Conservation (phyloP, 768 basidiomycete species). For the Artomyces pyxidatus region DNA sequence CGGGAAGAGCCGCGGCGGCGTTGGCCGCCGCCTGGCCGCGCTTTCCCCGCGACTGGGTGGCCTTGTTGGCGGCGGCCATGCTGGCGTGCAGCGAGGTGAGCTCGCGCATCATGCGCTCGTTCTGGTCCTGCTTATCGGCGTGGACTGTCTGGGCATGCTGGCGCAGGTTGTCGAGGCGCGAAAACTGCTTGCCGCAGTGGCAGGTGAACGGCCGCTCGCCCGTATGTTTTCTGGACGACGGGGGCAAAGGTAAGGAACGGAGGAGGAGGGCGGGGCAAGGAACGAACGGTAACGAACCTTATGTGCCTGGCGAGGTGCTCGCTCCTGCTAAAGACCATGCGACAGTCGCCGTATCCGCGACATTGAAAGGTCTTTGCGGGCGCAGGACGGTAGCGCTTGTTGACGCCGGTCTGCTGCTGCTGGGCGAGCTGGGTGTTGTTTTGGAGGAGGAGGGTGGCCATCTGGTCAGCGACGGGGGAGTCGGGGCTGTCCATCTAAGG, state of each 20-base stretch:
- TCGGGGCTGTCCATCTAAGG: constrained; percentile 1
- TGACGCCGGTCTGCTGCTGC: constrained; percentile 20
- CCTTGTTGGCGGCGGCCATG: constrained; percentile 54
- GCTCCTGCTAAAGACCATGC: constrained; percentile 93
- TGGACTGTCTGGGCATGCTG: constrained; percentile 98
- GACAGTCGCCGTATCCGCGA: constrained; percentile 88
- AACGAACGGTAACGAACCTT: constrained; percentile 48
- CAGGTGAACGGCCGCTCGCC: constrained; percentile 95
- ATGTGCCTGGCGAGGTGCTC: constrained; percentile 96
- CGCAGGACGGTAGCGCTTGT: constrained; percentile 70
- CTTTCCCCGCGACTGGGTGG: constrained; percentile 30
- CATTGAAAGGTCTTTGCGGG: constrained; percentile 95
- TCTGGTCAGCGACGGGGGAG: neutral
- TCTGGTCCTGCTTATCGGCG: constrained; percentile 84
- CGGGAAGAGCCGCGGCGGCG: constrained; percentile 14
- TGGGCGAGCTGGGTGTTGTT: constrained; percentile 14
- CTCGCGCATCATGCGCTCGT: constrained; percentile 88
- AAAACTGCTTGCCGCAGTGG: constrained; percentile 93
- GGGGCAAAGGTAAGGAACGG: constrained; percentile 13
- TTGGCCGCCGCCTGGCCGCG: constrained; percentile 24
- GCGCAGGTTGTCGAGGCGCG: constrained; percentile 91
- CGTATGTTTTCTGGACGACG: constrained; percentile 78
- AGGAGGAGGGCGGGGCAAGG: constrained; percentile 16
- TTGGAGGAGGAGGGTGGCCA: constrained; percentile 17
- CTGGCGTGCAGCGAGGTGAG: constrained; percentile 75